Conservation (phyloP, 1,284 basidiomycete genomes). For the Waitea zeae region DNA sequence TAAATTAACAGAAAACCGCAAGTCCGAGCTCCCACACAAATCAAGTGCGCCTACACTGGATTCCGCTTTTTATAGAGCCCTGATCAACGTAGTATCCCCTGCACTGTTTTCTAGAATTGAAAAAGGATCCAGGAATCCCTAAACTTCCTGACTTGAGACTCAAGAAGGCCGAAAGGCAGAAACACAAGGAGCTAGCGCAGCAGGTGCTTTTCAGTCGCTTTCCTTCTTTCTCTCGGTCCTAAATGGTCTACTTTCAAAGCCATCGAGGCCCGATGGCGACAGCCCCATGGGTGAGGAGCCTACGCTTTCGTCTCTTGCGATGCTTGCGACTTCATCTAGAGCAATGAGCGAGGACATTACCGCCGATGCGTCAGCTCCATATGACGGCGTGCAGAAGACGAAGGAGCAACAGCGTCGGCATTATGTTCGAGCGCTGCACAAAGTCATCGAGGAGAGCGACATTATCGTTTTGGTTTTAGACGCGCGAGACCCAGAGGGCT, state of each 20-base stretch:
- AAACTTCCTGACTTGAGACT: conserved; percentile 54
- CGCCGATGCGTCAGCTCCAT: conserved; percentile 14
- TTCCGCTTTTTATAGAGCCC: background rate
- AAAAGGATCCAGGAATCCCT: conserved; percentile 72
- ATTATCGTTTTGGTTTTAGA: conserved; percentile 82
- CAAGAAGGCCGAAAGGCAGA: conserved; percentile 31
- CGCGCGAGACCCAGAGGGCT: conserved; percentile 85
- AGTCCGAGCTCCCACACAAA: background rate
- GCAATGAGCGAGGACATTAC: conserved; percentile 7
- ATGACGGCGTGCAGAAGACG: conserved; percentile 25
- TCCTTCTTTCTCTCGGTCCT: background rate
- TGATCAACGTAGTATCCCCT: background rate
- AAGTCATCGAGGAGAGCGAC: conserved; percentile 88
- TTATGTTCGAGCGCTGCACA: conserved; percentile 65
- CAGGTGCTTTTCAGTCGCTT: background rate
- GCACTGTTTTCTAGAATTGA: conserved; percentile 51
- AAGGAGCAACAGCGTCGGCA: conserved; percentile 52
- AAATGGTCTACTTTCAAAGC: conserved; percentile 5
- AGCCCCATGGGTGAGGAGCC: conserved; percentile 51
- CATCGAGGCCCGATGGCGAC: conserved; percentile 26
- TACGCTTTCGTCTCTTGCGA: conserved; percentile 10
- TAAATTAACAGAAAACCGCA: background rate
- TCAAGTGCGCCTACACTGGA: background rate
- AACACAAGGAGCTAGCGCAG: conserved; percentile 20
- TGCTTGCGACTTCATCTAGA: conserved; percentile 8